These are phyloP conservation scores for Pseudogymnoascus sp. DNA, from an alignment of 2,329 filamentous ascomycete genomes.

Conservation along the genomic window DNA sequence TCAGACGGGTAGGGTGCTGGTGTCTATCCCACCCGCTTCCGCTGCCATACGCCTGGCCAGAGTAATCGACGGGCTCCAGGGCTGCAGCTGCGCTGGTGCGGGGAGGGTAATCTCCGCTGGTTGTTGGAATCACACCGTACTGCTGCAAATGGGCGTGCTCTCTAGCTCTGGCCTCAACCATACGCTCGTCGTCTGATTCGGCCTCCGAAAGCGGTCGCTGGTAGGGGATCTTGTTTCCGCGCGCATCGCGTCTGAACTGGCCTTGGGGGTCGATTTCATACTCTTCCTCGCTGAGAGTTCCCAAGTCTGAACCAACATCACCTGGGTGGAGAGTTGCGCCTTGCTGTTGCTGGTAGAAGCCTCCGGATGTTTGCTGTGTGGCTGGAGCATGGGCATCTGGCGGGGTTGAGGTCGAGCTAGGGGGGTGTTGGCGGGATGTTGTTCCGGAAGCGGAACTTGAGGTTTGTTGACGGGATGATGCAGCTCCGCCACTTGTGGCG, in stretches of 20 bases:
- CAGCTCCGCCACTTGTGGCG: conserved; percentile 23
- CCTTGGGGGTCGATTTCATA: conserved; percentile 60
- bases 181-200: conserved; percentile 54
- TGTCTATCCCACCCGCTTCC: conserved; percentile 74
- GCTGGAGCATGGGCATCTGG: conserved; percentile 39
- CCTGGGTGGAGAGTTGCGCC: conserved; percentile 23
- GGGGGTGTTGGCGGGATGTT: conserved; percentile 12
- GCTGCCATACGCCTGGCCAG: conserved; percentile 58
- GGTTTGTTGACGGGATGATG: conserved; percentile 27
- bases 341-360: conserved; percentile 43
- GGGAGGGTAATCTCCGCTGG: conserved; percentile 24
- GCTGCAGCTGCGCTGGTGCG: conserved; percentile 20
- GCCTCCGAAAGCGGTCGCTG: conserved; percentile 44
- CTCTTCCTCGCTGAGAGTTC: conserved; percentile 63
- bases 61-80: conserved; percentile 50
- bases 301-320: conserved; percentile 44
- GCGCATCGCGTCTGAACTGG: conserved; percentile 54
- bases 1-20: conserved; percentile 81
- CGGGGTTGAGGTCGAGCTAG: conserved; percentile 27
- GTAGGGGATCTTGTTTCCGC: conserved; percentile 52
- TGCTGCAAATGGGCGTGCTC: conserved; percentile 23
- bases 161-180: conserved; percentile 25
- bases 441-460: conserved; percentile 20
- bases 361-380: conserved; percentile 35
- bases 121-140: conserved; percentile 23